A percentile compares a stretch with the other conserved stretches of the same genome.
phyloP scores from a whole-genome alignment of 2,329 filamentous ascomycete genomes.

The Colletotrichum zoysiae region DNA sequence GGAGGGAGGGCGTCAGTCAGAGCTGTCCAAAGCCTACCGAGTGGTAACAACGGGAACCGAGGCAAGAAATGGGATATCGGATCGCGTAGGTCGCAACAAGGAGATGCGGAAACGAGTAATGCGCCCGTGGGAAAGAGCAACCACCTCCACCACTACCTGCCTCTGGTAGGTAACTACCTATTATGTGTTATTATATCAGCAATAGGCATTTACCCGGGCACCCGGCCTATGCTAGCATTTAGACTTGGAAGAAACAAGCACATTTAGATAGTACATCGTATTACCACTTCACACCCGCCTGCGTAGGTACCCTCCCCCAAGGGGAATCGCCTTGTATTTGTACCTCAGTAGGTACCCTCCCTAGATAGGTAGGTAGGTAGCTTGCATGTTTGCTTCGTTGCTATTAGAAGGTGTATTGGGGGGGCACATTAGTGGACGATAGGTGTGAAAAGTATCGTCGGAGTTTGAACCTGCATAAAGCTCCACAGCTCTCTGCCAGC shows the following conservation, averaged over 20 bases:
- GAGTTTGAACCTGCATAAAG: conserved; percentile 22
- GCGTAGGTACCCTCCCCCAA: not conserved
- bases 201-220: no score
- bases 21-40: conserved; percentile 4
- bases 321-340: no score
- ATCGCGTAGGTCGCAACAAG: not conserved
- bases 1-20: conserved; percentile 8
- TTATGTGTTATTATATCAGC: no score
- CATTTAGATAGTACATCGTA: no score
- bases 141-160: no score
- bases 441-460: not conserved
- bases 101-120: no score
- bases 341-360: no score
- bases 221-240: no score
- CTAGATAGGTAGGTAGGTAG: not conserved
- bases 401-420: not conserved
- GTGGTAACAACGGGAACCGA: not conserved
- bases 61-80: not conserved
- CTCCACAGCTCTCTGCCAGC: conserved; percentile 13
- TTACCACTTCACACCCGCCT: not conserved
- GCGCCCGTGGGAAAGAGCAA: no score
- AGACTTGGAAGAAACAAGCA: no score
- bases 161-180: no score
- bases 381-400: not conserved
- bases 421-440: not conserved